These are phyloP conservation scores for Coccomyxa subellipsoidea DNA, from an alignment of 163 green algal species.

Conservation along the genomic window DNA sequence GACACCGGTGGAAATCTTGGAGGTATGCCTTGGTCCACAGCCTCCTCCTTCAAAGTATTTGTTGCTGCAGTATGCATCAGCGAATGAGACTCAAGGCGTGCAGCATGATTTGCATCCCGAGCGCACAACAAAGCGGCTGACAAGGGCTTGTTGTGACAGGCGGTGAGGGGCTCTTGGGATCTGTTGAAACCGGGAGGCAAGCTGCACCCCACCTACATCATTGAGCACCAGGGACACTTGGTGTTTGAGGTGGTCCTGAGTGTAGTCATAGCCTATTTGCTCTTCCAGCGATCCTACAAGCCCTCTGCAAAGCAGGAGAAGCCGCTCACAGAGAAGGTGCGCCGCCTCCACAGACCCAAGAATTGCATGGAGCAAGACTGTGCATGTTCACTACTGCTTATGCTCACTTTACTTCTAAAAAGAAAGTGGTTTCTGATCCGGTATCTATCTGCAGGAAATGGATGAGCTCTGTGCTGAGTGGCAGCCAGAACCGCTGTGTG, in stretches of 20 bases:
- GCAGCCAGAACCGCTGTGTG: conserved; percentile 84
- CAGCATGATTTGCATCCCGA: too few species aligned
- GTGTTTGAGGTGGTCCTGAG: conserved; percentile 83
- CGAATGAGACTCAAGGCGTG: too few species aligned
- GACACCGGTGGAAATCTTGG: background rate
- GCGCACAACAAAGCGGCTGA: background rate
- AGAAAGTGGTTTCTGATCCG: too few species aligned
- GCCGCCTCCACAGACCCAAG: too few species aligned
- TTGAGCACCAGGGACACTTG: conserved; percentile 83
- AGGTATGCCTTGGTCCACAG: background rate
- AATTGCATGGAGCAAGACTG: too few species aligned
- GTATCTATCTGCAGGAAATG: conserved; percentile 73
- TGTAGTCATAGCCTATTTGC: conserved; percentile 77
- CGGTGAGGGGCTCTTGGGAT: conserved; percentile 50
- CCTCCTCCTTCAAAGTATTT: too few species aligned
- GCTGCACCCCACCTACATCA: conserved; percentile 75
- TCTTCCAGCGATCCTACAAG: conserved; percentile 70
- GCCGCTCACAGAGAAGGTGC: conserved; percentile 76
- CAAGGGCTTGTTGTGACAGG: background rate
- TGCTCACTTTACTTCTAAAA: background rate
- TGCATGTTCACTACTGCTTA: too few species aligned
- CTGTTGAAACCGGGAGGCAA: conserved; percentile 72
- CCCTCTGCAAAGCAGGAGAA: conserved; percentile 47
- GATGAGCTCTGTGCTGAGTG: conserved; percentile 89
- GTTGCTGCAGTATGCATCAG: too few species aligned